Percentiles rank a stretch among this genome's conserved stretches.
These are phyloP conservation scores for Agrocybe chaxingu DNA, from an alignment of 768 basidiomycete genomes.

Conservation along the genomic window DNA sequence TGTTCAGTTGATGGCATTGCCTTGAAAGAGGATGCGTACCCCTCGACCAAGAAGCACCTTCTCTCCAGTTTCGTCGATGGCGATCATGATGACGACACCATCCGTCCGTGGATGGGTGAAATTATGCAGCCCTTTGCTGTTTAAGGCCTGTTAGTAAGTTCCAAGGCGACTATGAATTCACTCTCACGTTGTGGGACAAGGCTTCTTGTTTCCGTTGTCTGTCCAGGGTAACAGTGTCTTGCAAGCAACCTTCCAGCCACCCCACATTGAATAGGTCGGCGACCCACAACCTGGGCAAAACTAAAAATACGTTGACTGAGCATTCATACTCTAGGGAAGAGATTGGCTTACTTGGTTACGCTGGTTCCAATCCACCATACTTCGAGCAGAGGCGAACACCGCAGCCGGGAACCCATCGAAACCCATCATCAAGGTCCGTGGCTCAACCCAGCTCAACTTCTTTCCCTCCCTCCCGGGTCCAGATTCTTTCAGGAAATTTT, in stretches of 20 bases:
- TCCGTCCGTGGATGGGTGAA: slow-evolving; percentile 81
- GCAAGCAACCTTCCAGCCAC: slow-evolving; percentile 93
- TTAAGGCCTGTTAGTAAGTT: background rate
- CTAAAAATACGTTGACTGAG: slow-evolving; percentile 31
- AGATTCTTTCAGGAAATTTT: slow-evolving; percentile 36
- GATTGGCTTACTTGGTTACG: slow-evolving; percentile 66
- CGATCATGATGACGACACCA: slow-evolving; percentile 88
- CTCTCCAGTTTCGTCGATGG: slow-evolving; percentile 75
- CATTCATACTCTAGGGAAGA: background rate
- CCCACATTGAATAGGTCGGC: slow-evolving; percentile 83
- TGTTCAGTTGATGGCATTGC: background rate
- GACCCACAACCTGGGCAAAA: slow-evolving; percentile 90
- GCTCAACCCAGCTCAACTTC: slow-evolving; percentile 59
- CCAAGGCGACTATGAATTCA: background rate
- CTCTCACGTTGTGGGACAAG: slow-evolving; percentile 69
- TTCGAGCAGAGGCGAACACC: slow-evolving; percentile 74
- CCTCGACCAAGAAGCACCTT: slow-evolving; percentile 86
- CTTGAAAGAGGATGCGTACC: slow-evolving; percentile 37
- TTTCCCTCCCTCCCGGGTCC: slow-evolving; percentile 35
- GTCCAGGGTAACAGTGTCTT: slow-evolving; percentile 72
- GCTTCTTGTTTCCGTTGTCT: slow-evolving; percentile 56
- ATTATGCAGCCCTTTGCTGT: slow-evolving; percentile 83
- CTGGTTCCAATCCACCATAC: slow-evolving; percentile 90
- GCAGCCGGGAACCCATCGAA: slow-evolving; percentile 68
- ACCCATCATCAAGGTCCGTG: slow-evolving; percentile 51